Conservation (phyloP, 352 stramenopile species). For the Aphanomyces astaci region DNA sequence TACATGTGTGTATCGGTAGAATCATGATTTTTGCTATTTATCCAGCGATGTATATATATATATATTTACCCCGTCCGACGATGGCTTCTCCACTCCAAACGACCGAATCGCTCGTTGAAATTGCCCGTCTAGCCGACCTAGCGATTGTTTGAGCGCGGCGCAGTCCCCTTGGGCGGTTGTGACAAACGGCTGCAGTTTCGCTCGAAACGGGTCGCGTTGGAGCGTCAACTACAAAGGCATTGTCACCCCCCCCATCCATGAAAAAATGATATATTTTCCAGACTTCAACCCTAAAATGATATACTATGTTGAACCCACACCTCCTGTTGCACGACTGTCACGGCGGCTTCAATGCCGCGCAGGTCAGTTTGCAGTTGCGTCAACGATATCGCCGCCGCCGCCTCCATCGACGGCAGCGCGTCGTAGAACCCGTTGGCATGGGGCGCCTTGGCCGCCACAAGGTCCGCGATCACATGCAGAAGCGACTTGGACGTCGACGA, state of each 20-base stretch:
- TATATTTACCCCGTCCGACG: neutral
- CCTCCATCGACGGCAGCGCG: neutral
- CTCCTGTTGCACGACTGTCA: neutral
- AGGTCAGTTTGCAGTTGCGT: neutral
- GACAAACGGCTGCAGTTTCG: constrained; percentile 5
- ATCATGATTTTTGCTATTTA: neutral
- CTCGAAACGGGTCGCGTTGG: neutral
- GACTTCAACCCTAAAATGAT: neutral
- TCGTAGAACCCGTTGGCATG: neutral
- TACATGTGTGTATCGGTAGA: neutral
- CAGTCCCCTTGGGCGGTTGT: neutral
- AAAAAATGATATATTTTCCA: no score
- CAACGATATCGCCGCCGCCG: neutral
- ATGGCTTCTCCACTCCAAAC: neutral
- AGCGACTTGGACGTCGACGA: neutral
- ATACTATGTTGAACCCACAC: neutral
- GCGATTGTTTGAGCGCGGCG: neutral
- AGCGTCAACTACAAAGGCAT: neutral
- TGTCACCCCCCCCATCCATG: neutral
- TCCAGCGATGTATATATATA: no score
- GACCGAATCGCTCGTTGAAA: neutral
- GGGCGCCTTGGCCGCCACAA: constrained; percentile 9
- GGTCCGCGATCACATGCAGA: constrained; percentile 2
- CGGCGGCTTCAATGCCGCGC: neutral
- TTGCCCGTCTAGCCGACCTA: neutral